Evolutionary conservation across 768 basidiomycete species (phyloP), one percentile per base, ranked within the genome.

Genomic region (Auricularia cornea): DNA sequence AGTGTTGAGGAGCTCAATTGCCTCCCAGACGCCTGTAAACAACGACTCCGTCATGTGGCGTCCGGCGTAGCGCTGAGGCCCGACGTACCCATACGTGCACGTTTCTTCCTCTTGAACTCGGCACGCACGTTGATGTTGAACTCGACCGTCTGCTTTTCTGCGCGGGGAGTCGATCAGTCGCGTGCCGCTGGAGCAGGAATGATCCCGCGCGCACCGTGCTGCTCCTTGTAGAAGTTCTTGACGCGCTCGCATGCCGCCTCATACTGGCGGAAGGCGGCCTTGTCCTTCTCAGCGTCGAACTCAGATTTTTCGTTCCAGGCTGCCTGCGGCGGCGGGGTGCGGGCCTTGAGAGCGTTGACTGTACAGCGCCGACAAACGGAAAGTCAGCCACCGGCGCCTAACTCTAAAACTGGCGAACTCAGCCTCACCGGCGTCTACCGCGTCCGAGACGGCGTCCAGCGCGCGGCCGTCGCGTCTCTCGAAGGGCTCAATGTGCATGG

Each of bases 91-190:
- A 94, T 92, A n/a, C 84, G 80, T 3, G 84, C 88, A 30, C 88
- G 83, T 60, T 76, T 80, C 38, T 78, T 81, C 63, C 75, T 85
- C 70, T 86, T 85, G 75, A 91, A 91, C 66, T 89, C 81, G 11
- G 84, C 84, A 10, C 93, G 87, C 4, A 86, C 85, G 62, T 84
- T 80, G 67, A 94, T 80, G 72, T 95, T 95, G 80, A 84, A 95
- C 26, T 80, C 88, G 2, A 94, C 81, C 0, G 93, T 95, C 74
- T 95, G 93, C 68, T 94, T 95, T 71, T 87, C 90, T 92, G 71
- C 44, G 23, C 23, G 60, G 54, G 6, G n/a, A 33, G 31, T 0
- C 1, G 5, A 48, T 48, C 44, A 18, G 23, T 18, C 23, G 20
- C 44, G 12, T 6, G 23, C 44, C 11, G 44, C 16, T 5, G 12